Base-by-base conservation (phyloP, 2,329 filamentous ascomycete species). In the Polytolypa hystricis region DNA sequence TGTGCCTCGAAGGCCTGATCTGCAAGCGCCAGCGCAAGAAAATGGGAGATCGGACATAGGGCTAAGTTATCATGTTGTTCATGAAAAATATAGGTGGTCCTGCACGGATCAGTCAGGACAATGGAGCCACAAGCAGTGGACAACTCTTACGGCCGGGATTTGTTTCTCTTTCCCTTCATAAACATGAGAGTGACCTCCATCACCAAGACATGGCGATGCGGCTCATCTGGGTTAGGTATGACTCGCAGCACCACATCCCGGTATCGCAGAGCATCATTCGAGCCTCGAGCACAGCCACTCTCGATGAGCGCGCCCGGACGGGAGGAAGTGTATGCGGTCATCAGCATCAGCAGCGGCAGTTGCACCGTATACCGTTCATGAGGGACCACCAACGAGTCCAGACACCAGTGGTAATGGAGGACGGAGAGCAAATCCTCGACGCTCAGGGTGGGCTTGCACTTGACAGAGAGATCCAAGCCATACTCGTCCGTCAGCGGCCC, bases 111-210 rank as follows among this genome's bases (percentile, higher is more conserved):
- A 7, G 20, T 35, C 15, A 27, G 18, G 15, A 35, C 16, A 28
- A 5, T 20, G 8, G n/a, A n/a, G n/a, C n/a, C n/a, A n/a, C n/a
- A n/a, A n/a, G n/a, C n/a, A n/a, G 32, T 16, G 16, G 15, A 26
- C 4, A 20, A 15, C 10, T 4, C 12, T 4, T 28, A 27, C 33
- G 33, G 25, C 25, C 27, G 33, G 25, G 33, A 35, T 15, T 35
- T 28, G 21, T 35, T 35, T 35, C 33, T 35, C 19, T 35, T 35
- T 35, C 25, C 25, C 16, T 35, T 35, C 33, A 35, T 35, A 26
- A 27, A 28, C 16, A 26, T 26, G 9, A 35, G 21, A 35, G 21
- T 35, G 4, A 35, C 33, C 17, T 35, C 25, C 11, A 35, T 35
- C 6, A 35, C 33, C 14, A 27, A 10, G 18, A 35, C n/a, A 16